A percentile compares a stretch with the other conserved stretches of the same genome.
Conservation (phyloP, 257 asterid genomes). For the Rehmannia glutinosa region DNA sequence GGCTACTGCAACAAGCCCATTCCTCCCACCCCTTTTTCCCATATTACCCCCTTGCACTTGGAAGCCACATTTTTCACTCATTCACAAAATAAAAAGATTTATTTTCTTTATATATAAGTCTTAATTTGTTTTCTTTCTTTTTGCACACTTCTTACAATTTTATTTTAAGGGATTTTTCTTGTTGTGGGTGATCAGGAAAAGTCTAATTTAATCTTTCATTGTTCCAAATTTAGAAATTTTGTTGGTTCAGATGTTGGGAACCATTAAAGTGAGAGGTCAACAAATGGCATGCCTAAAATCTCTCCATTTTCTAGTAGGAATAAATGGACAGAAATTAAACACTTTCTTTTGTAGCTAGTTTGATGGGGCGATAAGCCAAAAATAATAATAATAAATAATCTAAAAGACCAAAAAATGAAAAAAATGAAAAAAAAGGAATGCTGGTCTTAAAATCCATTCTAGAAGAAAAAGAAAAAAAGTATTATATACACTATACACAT, state of each 20-base stretch:
- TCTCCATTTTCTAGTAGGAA: slow-evolving; percentile 19
- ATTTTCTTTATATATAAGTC: background rate
- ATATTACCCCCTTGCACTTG: slow-evolving; percentile 23
- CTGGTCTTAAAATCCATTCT: background rate
- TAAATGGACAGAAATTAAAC: background rate
- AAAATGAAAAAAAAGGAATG: background rate
- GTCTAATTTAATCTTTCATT: background rate
- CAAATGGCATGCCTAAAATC: slow-evolving; percentile 29
- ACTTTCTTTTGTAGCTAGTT: background rate
- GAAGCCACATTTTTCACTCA: slow-evolving; percentile 52
- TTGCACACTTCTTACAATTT: background rate
- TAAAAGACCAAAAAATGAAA: background rate
- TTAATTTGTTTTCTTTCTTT: background rate
- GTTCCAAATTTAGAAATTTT: slow-evolving; percentile 5
- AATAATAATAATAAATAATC: background rate
- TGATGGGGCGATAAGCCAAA: background rate
- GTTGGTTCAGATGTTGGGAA: slow-evolving; percentile 16
- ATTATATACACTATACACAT: too few species aligned
- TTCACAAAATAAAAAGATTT: background rate
- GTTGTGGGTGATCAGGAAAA: background rate
- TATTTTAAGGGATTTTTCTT: background rate
- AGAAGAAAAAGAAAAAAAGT: too few species aligned
- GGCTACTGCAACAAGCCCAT: slow-evolving; percentile 84
- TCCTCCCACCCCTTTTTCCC: slow-evolving; percentile 32
- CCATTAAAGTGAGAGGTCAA: slow-evolving; percentile 15